Evolutionary conservation across 2,329 filamentous ascomycete genomes (phyloP), one percentile per base, ranked within the genome.

Genomic region (Talaromyces sp.): DNA sequence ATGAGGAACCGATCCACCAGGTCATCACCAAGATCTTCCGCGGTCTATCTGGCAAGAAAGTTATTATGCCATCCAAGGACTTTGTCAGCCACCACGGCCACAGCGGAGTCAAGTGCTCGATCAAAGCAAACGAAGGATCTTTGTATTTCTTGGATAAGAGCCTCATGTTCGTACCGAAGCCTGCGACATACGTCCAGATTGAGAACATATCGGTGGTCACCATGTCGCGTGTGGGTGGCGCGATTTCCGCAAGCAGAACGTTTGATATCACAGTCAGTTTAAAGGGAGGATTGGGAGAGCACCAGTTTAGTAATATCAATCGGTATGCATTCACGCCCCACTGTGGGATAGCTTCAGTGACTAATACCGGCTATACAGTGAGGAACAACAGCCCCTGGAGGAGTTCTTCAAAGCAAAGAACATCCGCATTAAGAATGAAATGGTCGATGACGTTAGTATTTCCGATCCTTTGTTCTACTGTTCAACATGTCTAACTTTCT

Each of bases 241-340:
- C 93, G 61, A 88, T 98, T 65, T 96, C 93, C 58, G 91, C 95
- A 57, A 90, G 93, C 68, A 91, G 95, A 63, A 99, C 95, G 1
- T 99, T 99, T 73, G 95, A 99, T 76, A 97, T 99, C 69, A 95
- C 92, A 0, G 91, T 99, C 63, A 88, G 88, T 61, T 85, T 97
- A 81, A 98, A 97, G 83, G 86, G 83, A 68, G 91, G 90, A n/a
- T 84, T 86, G 59, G 90, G 90, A 63, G 92, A 96, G 72, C 92
- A 93, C 70, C 93, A 97, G 72, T 99, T 99, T 81, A 96, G 92
- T 80, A 99, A 99, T 82, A 99, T 99, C 77, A 99, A 97, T 76
- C 90, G 93, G 83, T 84, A 75, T 69, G 79, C 12, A 42, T 35
- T 56, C 40, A 23, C 11, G 16, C 11, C 16, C 25, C 2, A 7